Evolutionary conservation across 257 asterid species (phyloP), one percentile per base, ranked within the genome.

Genomic region (Solanum peruvianum): DNA sequence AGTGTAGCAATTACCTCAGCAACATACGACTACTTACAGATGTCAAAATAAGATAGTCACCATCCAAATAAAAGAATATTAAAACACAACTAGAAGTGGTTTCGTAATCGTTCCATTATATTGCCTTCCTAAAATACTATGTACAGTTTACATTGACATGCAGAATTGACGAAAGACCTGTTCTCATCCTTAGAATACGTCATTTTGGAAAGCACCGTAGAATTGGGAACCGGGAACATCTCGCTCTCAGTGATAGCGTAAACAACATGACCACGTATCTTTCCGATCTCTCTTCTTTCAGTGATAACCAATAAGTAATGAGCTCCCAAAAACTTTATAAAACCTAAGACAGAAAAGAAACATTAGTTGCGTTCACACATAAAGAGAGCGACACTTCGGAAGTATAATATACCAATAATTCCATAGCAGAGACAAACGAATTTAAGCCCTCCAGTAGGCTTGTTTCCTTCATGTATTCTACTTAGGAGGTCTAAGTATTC

Each of bases 251-350:
- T 91, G 82, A 97, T 67, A 33, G 98, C 87, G 90, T 95, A 97
- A 25, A 97, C 91, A 41, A 96, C 92, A 89, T 97, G 98, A 85
- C 98, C 99, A 86, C 99, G 93, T 83, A 97, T 94, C 29, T 90
- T 88, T 92, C 99, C 99, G 23, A 94, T 94, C 94, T 94, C 92
- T 94, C 89, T 93, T 90, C 98, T 92, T 87, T 94, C 91, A 75
- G 98, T 95, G 89, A 97, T 93, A 89, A 97, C 94, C 76, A 95
- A 88, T 94, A 97, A 93, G 93, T 97, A 95, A 91, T 95, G 92
- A 60, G 99, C 98, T 83, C 98, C 99, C 97, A 95, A 93, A 91
- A 97, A 93, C 88, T 92, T 97, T 70, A 95, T 87, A 89, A 97
- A 96, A 31, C 99, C 99, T 97, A 91, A 42, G 88, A 86, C 18